Percentiles rank a stretch among this genome's conserved stretches.
Conservation (phyloP, 805 yeast genomes). For the Zygotorulaspora danielsina region DNA sequence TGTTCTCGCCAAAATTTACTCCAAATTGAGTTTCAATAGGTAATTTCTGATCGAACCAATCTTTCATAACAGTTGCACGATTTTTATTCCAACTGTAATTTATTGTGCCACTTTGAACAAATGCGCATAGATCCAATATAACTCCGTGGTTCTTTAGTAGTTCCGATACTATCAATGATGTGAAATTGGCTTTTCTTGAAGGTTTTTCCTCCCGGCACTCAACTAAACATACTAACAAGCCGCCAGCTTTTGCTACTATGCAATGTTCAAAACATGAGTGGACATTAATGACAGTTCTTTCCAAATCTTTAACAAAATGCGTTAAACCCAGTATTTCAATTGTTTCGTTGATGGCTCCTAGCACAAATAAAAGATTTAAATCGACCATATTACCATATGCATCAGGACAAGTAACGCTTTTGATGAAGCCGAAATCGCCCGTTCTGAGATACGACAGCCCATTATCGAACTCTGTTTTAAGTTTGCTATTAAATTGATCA, state of each 20-base stretch:
- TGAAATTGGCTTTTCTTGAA: constrained; percentile 57
- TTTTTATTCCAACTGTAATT: constrained; percentile 77
- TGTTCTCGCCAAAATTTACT: constrained; percentile 62
- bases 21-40: constrained; percentile 44
- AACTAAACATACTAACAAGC: constrained; percentile 68
- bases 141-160: constrained; percentile 78
- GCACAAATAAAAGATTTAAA: constrained; percentile 75
- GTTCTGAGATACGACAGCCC: constrained; percentile 72
- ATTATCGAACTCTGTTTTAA: constrained; percentile 57
- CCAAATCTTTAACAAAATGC: constrained; percentile 86
- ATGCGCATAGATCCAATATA: constrained; percentile 77
- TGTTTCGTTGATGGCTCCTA: constrained; percentile 82
- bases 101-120: constrained; percentile 48
- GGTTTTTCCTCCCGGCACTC: constrained; percentile 51
- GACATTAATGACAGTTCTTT: constrained; percentile 53
- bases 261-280: constrained; percentile 44
- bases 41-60: constrained; percentile 51
- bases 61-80: constrained; percentile 58
- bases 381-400: constrained; percentile 38
- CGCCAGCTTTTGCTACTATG: constrained; percentile 78
- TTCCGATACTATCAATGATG: constrained; percentile 76
- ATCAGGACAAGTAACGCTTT: constrained; percentile 53
- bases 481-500: constrained; percentile 58
- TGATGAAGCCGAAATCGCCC: constrained; percentile 91
- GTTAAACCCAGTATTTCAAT: constrained; percentile 88